Evolutionary conservation across 768 basidiomycete species (phyloP).

Genomic region (Mycena amicta): DNA sequence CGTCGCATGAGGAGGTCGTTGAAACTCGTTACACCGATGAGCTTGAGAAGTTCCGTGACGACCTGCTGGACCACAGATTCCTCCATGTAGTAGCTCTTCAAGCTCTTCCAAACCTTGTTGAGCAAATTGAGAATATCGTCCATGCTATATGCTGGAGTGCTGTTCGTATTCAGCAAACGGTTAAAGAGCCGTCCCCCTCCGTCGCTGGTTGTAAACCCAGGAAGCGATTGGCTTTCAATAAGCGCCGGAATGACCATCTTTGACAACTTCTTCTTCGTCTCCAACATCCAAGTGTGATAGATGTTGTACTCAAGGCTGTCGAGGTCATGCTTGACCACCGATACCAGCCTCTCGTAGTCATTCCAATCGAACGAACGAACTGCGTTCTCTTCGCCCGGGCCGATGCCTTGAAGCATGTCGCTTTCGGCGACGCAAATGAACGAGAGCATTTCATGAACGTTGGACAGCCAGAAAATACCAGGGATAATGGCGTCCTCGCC

Average conservation of each 20-base stretch:
- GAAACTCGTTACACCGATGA: conserved; percentile 96
- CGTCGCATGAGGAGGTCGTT: conserved; percentile 98
- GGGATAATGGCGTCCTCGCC: conserved; percentile 96
- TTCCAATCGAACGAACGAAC: conserved; percentile 95
- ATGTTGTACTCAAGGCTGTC: conserved; percentile 99
- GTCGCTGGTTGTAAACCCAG: conserved; percentile 95
- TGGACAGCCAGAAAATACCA: conserved; percentile 99
- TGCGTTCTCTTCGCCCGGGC: conserved; percentile 90
- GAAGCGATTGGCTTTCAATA: conserved; percentile 96
- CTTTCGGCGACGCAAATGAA: conserved; percentile 99
- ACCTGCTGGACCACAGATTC: conserved; percentile 96
- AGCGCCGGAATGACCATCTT: conserved; percentile 99
- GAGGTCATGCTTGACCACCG: conserved; percentile 98
- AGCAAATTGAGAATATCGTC: conserved; percentile 96
- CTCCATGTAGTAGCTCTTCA: conserved; percentile 99
- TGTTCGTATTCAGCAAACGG: conserved; percentile 84
- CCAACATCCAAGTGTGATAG: conserved; percentile 99
- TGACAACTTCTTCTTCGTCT: conserved; percentile 91
- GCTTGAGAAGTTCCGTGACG: conserved; percentile 89
- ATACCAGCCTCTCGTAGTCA: conserved; percentile 93
- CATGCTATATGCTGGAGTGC: conserved; percentile 92
- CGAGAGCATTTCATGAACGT: conserved; percentile 98
- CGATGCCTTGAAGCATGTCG: conserved; percentile 97
- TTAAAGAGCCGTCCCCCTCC: conserved; percentile 93
- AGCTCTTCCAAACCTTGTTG: conserved; percentile 97